Evolutionary conservation across 1,139 yeast genomes (phyloP), one percentile per base, ranked within the genome.

Genomic region (Lodderomyces metapsilosis): DNA sequence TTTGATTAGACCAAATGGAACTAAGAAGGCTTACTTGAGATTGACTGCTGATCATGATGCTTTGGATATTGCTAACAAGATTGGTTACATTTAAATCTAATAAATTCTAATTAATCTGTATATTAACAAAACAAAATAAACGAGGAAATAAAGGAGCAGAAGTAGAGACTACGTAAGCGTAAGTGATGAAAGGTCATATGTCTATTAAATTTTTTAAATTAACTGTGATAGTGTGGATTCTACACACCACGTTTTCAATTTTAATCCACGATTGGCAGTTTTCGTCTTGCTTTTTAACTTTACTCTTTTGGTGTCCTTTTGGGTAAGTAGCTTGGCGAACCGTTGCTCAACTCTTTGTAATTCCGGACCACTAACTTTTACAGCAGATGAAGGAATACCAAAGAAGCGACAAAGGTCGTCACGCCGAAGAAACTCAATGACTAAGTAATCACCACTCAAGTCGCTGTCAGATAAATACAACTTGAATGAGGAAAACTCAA

Each of bases 31-130:
- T 69, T 92, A 86, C 82, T 92, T 92, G 73, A 89, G 96, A 81
- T 87, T 92, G 74, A 89, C 98, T 68, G 94, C 97, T 72, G 98
- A 94, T 78, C 88, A 85, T 82, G 99, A 92, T 79, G 98, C 98
- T 74, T 87, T 94, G 74, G 99, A 92, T 75, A 91, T 92, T 76
- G 99, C 98, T 74, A 91, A 91, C 96, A 89, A 94, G 81, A 92
- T 91, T 71, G 98, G 98, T 79, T 89, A 89, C 92, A 85, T 88
- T 74, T 88, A 82, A 46, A 23, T n/a, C 8, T 20, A 5, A 20
- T 20, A 8, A 20, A 8, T 20, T 13, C 24, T 23, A 17, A 24
- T 35, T 13, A 13, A 35, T 23, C 21, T 35, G 37, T 35, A 25
- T 35, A 35, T 33, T 33, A 21, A 12, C 22, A 20, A 20, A 5